Evolutionary conservation across 2,329 filamentous ascomycete genomes (phyloP).

Genomic region (Monosporascus sp.): DNA sequence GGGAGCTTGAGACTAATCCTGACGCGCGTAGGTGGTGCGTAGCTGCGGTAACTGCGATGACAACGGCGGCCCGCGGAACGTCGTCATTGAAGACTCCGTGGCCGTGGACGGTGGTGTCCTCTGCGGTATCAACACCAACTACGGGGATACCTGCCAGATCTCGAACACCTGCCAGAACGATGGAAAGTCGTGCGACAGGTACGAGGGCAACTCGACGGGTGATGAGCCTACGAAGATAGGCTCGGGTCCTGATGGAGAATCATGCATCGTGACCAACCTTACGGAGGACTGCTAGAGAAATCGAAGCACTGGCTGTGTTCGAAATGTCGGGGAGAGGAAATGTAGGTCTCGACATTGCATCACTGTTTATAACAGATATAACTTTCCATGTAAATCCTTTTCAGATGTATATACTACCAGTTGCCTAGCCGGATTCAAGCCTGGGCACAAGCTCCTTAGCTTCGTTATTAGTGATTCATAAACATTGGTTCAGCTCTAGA

Average conservation of each 20-base stretch:
- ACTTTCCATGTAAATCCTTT: no score
- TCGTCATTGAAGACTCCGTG: constrained; percentile 38
- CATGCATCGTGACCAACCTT: neutral
- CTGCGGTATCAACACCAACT: constrained; percentile 47
- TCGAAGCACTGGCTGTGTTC: neutral
- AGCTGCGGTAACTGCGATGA: constrained; percentile 44
- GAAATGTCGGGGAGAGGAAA: neutral
- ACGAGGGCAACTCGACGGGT: constrained; percentile 16
- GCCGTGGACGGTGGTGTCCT: constrained; percentile 35
- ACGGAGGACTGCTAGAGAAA: neutral
- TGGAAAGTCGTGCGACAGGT: constrained; percentile 27
- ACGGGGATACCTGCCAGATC: constrained; percentile 39
- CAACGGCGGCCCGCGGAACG: constrained; percentile 33
- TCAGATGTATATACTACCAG: no score
- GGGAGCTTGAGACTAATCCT: neutral
- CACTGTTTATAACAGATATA: no score
- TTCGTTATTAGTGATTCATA: no score
- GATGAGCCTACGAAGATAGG: constrained; percentile 13
- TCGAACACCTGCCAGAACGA: constrained; percentile 33
- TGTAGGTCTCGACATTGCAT: no score
- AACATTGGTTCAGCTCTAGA: no score
- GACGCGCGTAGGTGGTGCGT: constrained; percentile 30
- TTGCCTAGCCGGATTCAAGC: no score
- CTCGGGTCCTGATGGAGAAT: constrained; percentile 4
- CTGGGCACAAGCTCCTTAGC: no score